These are phyloP conservation scores for Xylariaceae sp. DNA, from an alignment of 2,329 filamentous ascomycete genomes.

Conservation along the genomic window DNA sequence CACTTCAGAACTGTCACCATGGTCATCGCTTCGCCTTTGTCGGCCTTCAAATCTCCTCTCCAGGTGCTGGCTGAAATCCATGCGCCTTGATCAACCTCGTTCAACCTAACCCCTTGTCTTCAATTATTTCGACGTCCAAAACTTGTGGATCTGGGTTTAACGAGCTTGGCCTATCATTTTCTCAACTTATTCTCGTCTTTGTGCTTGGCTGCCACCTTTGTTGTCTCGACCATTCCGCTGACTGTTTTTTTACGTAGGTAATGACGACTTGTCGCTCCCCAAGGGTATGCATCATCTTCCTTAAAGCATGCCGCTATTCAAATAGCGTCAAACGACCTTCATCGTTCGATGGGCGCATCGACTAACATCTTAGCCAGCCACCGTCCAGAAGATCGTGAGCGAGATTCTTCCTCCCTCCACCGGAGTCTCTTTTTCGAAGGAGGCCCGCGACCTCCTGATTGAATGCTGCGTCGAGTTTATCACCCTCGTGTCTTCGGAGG, in stretches of 20 bases:
- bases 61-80: slow-evolving; percentile 1
- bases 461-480: slow-evolving; percentile 99
- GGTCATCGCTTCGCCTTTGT: neutral
- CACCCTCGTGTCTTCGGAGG: slow-evolving; percentile 95
- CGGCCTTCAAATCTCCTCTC: neutral
- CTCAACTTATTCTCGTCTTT: neutral
- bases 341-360: neutral
- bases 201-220: neutral
- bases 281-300: slow-evolving; percentile 46
- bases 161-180: slow-evolving; percentile 3
- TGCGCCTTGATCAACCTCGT: neutral
- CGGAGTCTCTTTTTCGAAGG: slow-evolving; percentile 85
- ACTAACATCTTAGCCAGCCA: slow-evolving; percentile 44
- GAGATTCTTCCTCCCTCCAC: slow-evolving; percentile 77
- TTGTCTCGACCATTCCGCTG: neutral
- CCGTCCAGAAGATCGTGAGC: slow-evolving; percentile 80
- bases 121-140: slow-evolving; percentile 15
- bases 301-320: neutral
- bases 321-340: neutral
- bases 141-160: slow-evolving; percentile 5
- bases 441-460: slow-evolving; percentile 89
- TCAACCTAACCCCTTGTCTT: slow-evolving; percentile 4
- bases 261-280: slow-evolving; percentile 59
- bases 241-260: slow-evolving; percentile 38
- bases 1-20: neutral